phyloP scores from a whole-genome alignment of 257 asterid genomes.

The Eucommia ulmoides region DNA sequence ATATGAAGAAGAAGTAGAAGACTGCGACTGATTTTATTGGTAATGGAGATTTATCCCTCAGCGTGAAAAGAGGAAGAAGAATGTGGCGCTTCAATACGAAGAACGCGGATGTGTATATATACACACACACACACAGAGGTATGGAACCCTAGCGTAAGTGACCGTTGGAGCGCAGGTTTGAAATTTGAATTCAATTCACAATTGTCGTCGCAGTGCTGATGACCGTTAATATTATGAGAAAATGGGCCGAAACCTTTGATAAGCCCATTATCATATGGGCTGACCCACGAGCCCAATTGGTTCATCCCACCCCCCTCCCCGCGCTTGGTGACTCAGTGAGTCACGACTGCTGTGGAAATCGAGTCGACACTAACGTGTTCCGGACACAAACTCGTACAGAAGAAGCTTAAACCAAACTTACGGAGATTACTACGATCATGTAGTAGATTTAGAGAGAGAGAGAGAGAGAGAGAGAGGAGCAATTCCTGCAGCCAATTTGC shows the following conservation, averaged over 20 bases:
- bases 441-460: neutral
- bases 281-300: no score
- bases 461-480: neutral
- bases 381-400: neutral
- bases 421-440: neutral
- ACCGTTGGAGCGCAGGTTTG: neutral
- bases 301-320: neutral
- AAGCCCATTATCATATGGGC: no score
- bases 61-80: neutral
- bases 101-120: neutral
- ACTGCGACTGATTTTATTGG: neutral
- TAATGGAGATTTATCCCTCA: neutral
- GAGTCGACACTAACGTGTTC: neutral
- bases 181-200: constrained; percentile 2
- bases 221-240: no score
- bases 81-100: neutral
- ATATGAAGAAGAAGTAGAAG: neutral
- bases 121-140: neutral
- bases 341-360: neutral
- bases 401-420: no score
- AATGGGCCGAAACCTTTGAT: no score
- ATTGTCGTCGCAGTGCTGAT: no score
- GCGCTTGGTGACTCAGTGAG: neutral
- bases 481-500: neutral
- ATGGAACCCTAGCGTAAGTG: neutral